Base-by-base conservation (phyloP, 768 basidiomycete genomes). In the Termitomyces heimii region DNA sequence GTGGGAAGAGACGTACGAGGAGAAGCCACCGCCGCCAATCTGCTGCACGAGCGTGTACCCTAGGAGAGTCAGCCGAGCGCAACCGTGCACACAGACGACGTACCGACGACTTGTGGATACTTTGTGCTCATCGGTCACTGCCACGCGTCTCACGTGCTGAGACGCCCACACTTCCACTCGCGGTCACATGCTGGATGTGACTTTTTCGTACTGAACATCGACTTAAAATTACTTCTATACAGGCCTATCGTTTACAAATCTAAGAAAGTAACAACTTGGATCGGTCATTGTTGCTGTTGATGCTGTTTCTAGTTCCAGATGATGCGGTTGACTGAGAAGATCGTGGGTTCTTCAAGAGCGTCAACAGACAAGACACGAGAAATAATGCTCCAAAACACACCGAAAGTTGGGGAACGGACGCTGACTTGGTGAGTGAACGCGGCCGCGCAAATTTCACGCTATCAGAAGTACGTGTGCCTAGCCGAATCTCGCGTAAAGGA, bases 21-120 rank as follows among this genome's bases (percentile, higher is more conserved):
- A 89, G 70, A 94, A 95, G 14, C 88, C 91, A 20, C 93, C 93
- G 2, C 91, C 90, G 8, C 93, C 93, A 43, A 95, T 87, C 68
- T 88, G 81, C 60, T 88, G 76, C 3, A 88, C 73, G 14, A 94
- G 76, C 26, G 83, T 73, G 67, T 80, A 94, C 20, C 92, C 92
- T 88, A 56, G 34, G 22, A 54, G n/a, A 50, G 16, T 47, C 29
- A 5, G 18, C 3, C 9, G 4, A 7, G 18, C 28, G 28, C 18
- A 4, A 3, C 28, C 20, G 44, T 9, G 3, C 9, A 20, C n/a
- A 16, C n/a, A 12, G 18, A 12, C 9, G 16, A 68, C 75, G 34
- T 31, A 75, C 77, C 77, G 29, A 72, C 69, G 22, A 79, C 70
- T 52, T 73, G 77, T 1, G 77, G 77, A 51, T 74, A 77, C 53